Evolutionary conservation across 2,329 filamentous ascomycete genomes (phyloP), one percentile per base, ranked within the genome.

Genomic region (Apiospora rasikravindrae): DNA sequence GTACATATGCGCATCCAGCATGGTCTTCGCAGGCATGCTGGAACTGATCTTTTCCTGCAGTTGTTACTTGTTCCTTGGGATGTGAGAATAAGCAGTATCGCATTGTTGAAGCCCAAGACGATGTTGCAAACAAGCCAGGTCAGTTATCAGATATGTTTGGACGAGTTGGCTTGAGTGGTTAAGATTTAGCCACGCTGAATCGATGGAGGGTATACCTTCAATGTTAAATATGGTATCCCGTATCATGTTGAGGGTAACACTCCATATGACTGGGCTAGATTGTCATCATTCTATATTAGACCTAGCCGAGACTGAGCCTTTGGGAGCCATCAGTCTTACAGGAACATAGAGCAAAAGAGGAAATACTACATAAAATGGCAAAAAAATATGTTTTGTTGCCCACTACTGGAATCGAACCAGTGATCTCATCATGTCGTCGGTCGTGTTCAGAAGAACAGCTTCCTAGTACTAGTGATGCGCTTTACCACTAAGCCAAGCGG

Each of bases 331-430:
- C 45, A n/a, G 45, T 22, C 22, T n/a, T 1, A 49, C 7, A 49
- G 3, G 45, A n/a, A 49, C 1, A 14, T 10, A 0, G 22, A 10
- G 22, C 2, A 49, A 47, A 47, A 8, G 16, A 19, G 44, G 1
- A 45, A 6, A 6, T 37, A 6, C 33, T 7, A 7, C 4, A 47
- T 4, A 47, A 49, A n/a, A n/a, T 4, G 22, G 22, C 22, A 10
- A 49, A 49, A 49, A 2, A 8, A n/a, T 8, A n/a, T 8, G 22
- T n/a, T n/a, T 10, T n/a, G 3, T 14, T 69, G 68, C 68, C 68
- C 68, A 69, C 68, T 69, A 69, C 68, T 57, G 47, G 68, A 69
- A 69, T 69, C 68, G 68, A 69, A 69, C 68, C 47, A 69, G 68
- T 57, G 68, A 69, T 57, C 68, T 69, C 47, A 57, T 69, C 68